Base-by-base conservation (phyloP, 495 filamentous ascomycete species). In the Tuber umbilicatum region DNA sequence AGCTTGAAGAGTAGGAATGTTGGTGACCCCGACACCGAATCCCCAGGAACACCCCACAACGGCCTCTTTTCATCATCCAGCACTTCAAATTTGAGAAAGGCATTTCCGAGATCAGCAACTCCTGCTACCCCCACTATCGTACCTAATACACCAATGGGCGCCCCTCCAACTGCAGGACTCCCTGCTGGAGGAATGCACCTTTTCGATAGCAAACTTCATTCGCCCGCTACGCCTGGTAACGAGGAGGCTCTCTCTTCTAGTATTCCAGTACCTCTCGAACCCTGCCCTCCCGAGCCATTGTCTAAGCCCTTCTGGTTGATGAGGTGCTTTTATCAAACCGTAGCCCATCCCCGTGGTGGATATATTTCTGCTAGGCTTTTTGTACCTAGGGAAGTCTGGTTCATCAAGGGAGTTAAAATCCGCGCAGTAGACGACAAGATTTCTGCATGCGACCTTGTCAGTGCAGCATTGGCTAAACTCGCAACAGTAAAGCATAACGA, bases 271-370 rank as follows among this genome's bases (percentile, higher is more conserved):
- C 89, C 93, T 1, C 87, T 99, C 21, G 95, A 99, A 78, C 92
- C 95, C 23, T 99, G 95, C 81, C 96, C 95, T 4, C 91, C 89
- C 73, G 93, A 95, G 19, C 88, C 90, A 73, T 87, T 97, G 69
- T 87, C 97, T 1, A 90, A 95, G 21, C 95, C 95, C 4, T 98
- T 97, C 84, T 98, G 96, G 96, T 88, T 98, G 27, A 94, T 99
- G 91, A 88, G 96, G 71, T 91, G 90, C 71, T 86, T 99, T 35
- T 97, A 94, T 82, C 93, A 98, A 81, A 97, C 94, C 2, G 89
- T 98, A 41, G 90, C 91, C 35, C 94, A 98, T 81, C 92, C 94
- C 7, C 90, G 92, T 35, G 95, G 95, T 39, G 95, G 94, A 12
- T 99, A 97, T 82, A 82, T 99, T 27, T 95, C 94, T 41, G 93